Conservation (phyloP, 2,329 filamentous ascomycete genomes). For the Dendrostoma leiphaemia region DNA sequence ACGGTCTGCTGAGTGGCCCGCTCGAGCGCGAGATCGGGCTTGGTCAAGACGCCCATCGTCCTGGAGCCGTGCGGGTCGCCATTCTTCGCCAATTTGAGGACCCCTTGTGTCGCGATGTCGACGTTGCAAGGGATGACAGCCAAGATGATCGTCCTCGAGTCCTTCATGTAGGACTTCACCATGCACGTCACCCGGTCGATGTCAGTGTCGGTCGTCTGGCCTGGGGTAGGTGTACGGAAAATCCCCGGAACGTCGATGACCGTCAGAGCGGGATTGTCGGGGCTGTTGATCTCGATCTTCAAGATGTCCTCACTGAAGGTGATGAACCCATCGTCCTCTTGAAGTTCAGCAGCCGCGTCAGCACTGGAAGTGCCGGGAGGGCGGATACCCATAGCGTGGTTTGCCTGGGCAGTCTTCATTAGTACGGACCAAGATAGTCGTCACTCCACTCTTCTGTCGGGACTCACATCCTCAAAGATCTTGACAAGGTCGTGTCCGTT, state of each 20-base stretch:
- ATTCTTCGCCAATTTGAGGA: conserved; percentile 35
- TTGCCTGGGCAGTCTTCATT: conserved; percentile 31
- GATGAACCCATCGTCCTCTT: conserved; percentile 13
- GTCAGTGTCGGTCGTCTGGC: conserved; percentile 43
- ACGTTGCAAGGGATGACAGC: conserved; percentile 40
- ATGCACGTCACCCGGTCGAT: conserved; percentile 44
- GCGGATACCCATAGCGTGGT: conserved; percentile 43
- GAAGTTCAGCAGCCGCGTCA: not conserved
- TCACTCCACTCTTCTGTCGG: too few species aligned
- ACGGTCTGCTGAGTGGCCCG: conserved; percentile 34
- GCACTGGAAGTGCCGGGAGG: not conserved
- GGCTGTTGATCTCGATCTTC: conserved; percentile 44
- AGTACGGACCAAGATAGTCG: not conserved
- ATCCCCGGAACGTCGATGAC: conserved; percentile 55
- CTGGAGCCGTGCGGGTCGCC: conserved; percentile 39
- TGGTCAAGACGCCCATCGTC: conserved; percentile 54
- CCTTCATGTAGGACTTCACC: conserved; percentile 45
- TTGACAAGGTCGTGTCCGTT: conserved; percentile 33
- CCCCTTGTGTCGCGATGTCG: conserved; percentile 38
- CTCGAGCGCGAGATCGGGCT: conserved; percentile 54
- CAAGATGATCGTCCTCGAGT: conserved; percentile 47
- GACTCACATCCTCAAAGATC: conserved; percentile 39
- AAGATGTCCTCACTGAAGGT: conserved; percentile 47
- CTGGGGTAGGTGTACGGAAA: conserved; percentile 40
- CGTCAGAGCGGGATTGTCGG: conserved; percentile 44